Evolutionary conservation across 2,329 filamentous ascomycete species (phyloP).

Genomic region (Endocalyx cinctus): DNA sequence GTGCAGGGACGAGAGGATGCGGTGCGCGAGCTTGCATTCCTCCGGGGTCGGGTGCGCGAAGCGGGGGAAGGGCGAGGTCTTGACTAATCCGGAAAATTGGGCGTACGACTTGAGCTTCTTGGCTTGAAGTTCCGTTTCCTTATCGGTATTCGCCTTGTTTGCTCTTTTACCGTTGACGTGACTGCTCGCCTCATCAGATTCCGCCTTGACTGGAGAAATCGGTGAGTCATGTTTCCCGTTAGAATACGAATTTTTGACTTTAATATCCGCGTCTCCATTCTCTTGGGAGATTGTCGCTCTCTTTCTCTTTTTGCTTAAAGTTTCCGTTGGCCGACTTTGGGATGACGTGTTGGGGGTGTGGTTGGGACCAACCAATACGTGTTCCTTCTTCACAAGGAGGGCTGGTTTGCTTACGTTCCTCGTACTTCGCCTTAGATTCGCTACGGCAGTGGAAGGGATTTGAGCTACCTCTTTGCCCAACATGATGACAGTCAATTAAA

Average conservation of each 20-base stretch:
- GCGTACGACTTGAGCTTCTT: constrained; percentile 40
- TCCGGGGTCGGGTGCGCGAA: constrained; percentile 60
- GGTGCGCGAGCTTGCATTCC: constrained; percentile 65
- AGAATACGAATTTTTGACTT: too few species aligned
- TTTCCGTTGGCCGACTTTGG: too few species aligned
- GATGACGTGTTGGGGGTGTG: too few species aligned
- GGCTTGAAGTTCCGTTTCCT: constrained; percentile 25
- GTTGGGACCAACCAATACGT: too few species aligned
- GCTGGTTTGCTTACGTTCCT: too few species aligned
- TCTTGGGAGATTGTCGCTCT: neutral
- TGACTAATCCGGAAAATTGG: constrained; percentile 29
- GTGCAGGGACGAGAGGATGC: constrained; percentile 60
- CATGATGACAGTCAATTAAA: too few species aligned
- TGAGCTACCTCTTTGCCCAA: too few species aligned
- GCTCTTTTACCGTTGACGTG: neutral
- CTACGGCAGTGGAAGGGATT: too few species aligned
- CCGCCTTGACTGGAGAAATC: constrained; percentile 1
- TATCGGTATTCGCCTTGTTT: constrained; percentile 5
- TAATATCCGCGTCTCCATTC: too few species aligned
- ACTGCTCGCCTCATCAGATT: constrained; percentile 3
- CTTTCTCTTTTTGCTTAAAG: constrained; percentile 1
- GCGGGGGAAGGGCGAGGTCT: constrained; percentile 59
- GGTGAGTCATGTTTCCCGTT: too few species aligned
- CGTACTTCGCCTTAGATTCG: too few species aligned
- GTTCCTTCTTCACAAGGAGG: too few species aligned